phyloP scores from a whole-genome alignment of 768 basidiomycete genomes.

The Leccinum broughii region DNA sequence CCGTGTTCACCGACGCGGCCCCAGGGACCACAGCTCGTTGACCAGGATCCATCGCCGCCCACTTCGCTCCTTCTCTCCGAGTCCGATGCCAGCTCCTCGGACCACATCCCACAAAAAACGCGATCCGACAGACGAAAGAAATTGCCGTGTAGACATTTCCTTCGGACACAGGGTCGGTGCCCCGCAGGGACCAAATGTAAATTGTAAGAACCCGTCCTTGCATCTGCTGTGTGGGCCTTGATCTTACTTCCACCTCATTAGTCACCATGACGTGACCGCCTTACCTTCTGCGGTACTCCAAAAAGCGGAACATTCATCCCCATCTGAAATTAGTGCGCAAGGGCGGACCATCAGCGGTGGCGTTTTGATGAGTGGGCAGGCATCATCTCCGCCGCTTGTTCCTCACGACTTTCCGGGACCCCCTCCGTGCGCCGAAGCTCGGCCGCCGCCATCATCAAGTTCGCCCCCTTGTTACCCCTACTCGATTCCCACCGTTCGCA shows the following conservation, averaged over 20 bases:
- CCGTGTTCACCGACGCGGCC: constrained; percentile 4
- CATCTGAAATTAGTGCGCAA: constrained; percentile 6
- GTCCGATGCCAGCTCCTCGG: constrained; percentile 21
- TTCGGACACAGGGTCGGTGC: constrained; percentile 44
- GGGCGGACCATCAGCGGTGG: constrained; percentile 29
- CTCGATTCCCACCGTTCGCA: background rate
- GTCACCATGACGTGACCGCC: constrained; percentile 24
- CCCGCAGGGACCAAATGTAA: constrained; percentile 41
- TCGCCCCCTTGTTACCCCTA: constrained; percentile 18
- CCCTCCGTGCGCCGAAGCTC: constrained; percentile 36
- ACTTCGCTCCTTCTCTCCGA: constrained; percentile 25
- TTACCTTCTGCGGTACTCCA: constrained; percentile 22
- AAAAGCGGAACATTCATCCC: constrained; percentile 9
- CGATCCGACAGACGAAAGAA: constrained; percentile 28
- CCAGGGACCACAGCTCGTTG: constrained; percentile 14
- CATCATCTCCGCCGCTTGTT: constrained; percentile 13
- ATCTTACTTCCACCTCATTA: constrained; percentile 3
- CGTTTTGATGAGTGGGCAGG: constrained; percentile 20
- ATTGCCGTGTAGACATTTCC: constrained; percentile 42
- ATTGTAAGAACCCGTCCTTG: constrained; percentile 36
- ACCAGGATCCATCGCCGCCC: constrained; percentile 22
- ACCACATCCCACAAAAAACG: constrained; percentile 3
- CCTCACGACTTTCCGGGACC: constrained; percentile 8
- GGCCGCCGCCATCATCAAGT: constrained; percentile 33
- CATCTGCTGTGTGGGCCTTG: background rate